Evolutionary conservation across 164 flowering plant species (phyloP).

Genomic region (Echeveria elegans): DNA sequence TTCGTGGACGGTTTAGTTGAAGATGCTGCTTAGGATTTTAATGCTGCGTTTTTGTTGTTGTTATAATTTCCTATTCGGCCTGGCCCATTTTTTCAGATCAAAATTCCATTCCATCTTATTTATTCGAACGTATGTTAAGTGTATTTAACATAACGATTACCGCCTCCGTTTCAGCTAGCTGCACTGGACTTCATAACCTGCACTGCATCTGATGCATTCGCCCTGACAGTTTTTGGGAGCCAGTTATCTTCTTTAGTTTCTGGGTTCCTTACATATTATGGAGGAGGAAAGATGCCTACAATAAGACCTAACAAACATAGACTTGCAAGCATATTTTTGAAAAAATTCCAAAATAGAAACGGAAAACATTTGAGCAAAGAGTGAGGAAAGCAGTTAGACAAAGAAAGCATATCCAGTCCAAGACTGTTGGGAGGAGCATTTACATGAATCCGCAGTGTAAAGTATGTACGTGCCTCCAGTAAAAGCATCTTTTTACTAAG

Average conservation of each 20-base stretch:
- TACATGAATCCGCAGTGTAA: slow-evolving; percentile 56
- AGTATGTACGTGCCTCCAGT: slow-evolving; percentile 46
- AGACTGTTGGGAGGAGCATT: slow-evolving; percentile 51
- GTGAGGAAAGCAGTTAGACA: slow-evolving; percentile 67
- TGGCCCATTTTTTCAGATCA: slow-evolving; percentile 96
- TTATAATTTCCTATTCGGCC: too few species aligned
- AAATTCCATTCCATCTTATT: neutral
- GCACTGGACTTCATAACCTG: slow-evolving; percentile 94
- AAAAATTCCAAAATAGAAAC: slow-evolving; percentile 76
- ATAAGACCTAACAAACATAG: slow-evolving; percentile 91
- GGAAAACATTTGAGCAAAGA: slow-evolving; percentile 62
- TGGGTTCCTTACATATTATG: slow-evolving; percentile 77
- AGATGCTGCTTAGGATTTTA: too few species aligned
- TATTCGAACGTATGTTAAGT: neutral
- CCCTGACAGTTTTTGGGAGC: slow-evolving; percentile 97
- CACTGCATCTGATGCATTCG: slow-evolving; percentile 81
- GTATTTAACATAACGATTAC: neutral
- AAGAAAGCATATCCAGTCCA: slow-evolving; percentile 40
- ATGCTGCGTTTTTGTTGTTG: too few species aligned
- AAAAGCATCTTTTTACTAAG: neutral
- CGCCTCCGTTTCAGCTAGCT: slow-evolving; percentile 50
- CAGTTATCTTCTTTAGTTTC: slow-evolving; percentile 86
- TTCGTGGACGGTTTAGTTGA: too few species aligned
- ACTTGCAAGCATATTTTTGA: slow-evolving; percentile 63
- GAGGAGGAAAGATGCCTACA: slow-evolving; percentile 75